phyloP scores from a whole-genome alignment of 495 filamentous ascomycete species.

The Penicillium longicatenatum region DNA sequence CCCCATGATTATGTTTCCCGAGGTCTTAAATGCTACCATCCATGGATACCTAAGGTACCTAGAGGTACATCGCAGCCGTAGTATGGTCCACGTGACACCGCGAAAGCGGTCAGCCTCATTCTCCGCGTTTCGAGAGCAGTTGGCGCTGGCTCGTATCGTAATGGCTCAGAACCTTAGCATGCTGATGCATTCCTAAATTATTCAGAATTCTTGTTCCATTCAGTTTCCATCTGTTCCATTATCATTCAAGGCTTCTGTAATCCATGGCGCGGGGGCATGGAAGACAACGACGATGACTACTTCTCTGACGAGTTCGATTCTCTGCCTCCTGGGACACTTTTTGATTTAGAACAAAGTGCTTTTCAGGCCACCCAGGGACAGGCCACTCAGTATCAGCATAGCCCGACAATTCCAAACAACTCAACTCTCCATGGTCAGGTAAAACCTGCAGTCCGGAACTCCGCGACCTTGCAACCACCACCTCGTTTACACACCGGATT shows the following conservation, averaged over 20 bases:
- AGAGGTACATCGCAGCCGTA: not conserved
- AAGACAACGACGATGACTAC: slow-evolving; percentile 61
- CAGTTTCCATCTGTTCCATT: not conserved
- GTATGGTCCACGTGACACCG: not conserved
- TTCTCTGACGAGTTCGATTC: slow-evolving; percentile 67
- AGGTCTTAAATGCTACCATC: not conserved
- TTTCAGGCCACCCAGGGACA: slow-evolving; percentile 51
- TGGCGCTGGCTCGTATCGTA: not conserved
- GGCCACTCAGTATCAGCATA: slow-evolving; percentile 16
- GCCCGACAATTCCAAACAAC: slow-evolving; percentile 3
- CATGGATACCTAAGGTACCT: not conserved
- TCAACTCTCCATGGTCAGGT: slow-evolving; percentile 12
- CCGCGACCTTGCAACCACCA: slow-evolving; percentile 30
- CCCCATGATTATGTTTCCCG: not conserved
- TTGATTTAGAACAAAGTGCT: slow-evolving; percentile 58
- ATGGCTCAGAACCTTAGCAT: not conserved
- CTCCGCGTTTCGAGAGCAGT: slow-evolving; percentile 1
- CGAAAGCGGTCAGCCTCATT: slow-evolving; percentile 16
- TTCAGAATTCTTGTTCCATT: not conserved
- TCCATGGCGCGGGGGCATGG: slow-evolving; percentile 60
- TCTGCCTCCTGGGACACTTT: slow-evolving; percentile 52
- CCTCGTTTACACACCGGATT: slow-evolving; percentile 42
- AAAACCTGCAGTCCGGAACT: slow-evolving; percentile 7
- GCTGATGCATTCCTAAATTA: slow-evolving; percentile 1
- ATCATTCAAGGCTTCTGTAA: slow-evolving; percentile 12